Evolutionary conservation across 371 early-diverging fungal species (phyloP), one percentile per base, ranked within the genome.

Genomic region (Mortierella sp.): DNA sequence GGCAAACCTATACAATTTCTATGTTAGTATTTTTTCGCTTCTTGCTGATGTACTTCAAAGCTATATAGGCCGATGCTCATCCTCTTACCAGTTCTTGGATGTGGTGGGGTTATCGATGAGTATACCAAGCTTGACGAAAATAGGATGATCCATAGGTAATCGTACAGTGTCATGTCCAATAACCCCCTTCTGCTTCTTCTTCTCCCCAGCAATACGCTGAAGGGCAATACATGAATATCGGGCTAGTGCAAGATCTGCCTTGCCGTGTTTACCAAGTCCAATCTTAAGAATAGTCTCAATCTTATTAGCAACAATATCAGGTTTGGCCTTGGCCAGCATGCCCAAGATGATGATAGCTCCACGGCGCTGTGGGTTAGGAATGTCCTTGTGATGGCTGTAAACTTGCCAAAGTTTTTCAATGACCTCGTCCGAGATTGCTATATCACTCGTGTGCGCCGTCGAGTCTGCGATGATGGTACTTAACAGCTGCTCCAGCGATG

Each of bases 311-410:
- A 96, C 91, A 58, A 96, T 89, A 5, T 90, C 89, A 19, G 89
- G 90, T 29, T 89, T 88, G 0, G 96, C 92, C 68, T 94, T 94
- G 10, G 95, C 96, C 45, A 99, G 72, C 97, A 97, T 97, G 32
- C 94, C 90, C 6, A 99, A 84, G 53, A 99, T 89, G 42, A 97
- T 92, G 47, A 98, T 92, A 0, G 98, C 97, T 1, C 97, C 96
- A 19, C 96, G 89, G 29, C 98, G 90, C 73, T 94, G 92, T 1
- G 86, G 85, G 28, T 90, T 88, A 19, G 94, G 88, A 54, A 94
- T 88, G 28, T 89, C 88, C 86, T 83, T 59, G 88, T 88, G 59
- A 92, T 92, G 22, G 90, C 92, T 91, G 61, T 97, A 97, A 2
- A 96, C 92, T 17, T 86, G 86, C 95, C 98, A 96, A 17, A 98